Evolutionary conservation across 2,329 filamentous ascomycete genomes (phyloP).

Genomic region (Nemania bipapillata): DNA sequence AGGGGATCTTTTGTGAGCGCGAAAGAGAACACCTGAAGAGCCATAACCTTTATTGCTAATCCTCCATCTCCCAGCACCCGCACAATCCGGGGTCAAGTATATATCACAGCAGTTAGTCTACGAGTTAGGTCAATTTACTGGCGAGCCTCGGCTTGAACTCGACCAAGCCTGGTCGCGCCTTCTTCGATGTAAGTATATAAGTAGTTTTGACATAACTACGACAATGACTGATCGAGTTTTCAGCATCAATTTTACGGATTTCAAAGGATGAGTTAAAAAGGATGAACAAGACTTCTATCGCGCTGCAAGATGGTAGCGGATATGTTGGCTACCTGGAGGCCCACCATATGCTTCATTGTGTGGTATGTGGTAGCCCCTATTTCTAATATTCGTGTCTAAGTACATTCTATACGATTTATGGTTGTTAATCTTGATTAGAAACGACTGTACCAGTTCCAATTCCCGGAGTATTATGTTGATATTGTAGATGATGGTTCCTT

Average conservation of each 20-base stretch:
- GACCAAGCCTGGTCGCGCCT: conserved; percentile 24
- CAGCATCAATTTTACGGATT: conserved; percentile 14
- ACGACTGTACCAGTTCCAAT: conserved; percentile 14
- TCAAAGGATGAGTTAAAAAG: conserved; percentile 14
- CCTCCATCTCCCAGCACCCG: not conserved
- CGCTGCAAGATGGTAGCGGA: conserved; percentile 11
- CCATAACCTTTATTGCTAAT: not conserved
- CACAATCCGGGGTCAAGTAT: not conserved
- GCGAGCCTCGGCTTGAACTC: conserved; percentile 14
- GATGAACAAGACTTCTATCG: conserved; percentile 27
- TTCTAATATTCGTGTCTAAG: not conserved
- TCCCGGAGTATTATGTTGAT: conserved; percentile 10
- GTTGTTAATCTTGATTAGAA: conserved; percentile 3
- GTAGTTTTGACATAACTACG: not conserved
- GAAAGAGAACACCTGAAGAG: not conserved
- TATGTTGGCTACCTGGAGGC: conserved; percentile 25
- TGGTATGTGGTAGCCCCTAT: not conserved
- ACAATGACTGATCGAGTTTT: not conserved
- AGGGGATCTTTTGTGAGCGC: not conserved
- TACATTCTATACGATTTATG: not conserved
- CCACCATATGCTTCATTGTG: conserved; percentile 26
- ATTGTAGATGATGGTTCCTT: not conserved
- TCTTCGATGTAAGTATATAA: conserved; percentile 10
- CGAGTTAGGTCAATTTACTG: not conserved
- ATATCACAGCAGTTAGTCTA: not conserved